Evolutionary conservation across 1,284 basidiomycete genomes (phyloP), one percentile per base, ranked within the genome.

Genomic region (Xanthoconium separans): DNA sequence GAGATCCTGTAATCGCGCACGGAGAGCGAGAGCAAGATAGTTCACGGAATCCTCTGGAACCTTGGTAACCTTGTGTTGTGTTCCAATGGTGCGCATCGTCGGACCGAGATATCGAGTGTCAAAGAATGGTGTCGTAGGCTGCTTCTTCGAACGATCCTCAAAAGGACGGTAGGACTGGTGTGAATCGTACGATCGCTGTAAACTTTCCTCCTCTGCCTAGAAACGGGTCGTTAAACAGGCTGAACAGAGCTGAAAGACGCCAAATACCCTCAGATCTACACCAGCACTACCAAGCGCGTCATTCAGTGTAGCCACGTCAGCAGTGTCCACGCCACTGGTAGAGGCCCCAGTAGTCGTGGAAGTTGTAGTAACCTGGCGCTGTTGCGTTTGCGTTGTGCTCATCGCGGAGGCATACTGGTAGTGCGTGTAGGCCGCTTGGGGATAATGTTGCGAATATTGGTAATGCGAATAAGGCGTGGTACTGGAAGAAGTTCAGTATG

Each of bases 241-340:
- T 31, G 10, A 8, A 8, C 8, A 45, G 13, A 42, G 41, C 12
- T 31, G 15, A 50, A 39, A 5, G 10, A 33, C 24, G 37, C 30
- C 36, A 22, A 77, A 58, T 62, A 89, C 89, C 65, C 87, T 75
- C 36, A 92, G 73, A 73, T 93, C 90, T 8, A 93, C 87, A 15
- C 90, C 90, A 13, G 89, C 89, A 63, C 87, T 90, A 6, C 89
- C 90, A 4, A 92, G 71, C 2, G 89, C 90, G 65, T 93, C 90
- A 54, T 90, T 92, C 44, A 93, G 65, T 6, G 85, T 88, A 11
- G 87, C 81, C 37, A 90, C 80, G 63, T 91, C 89, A 2, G 84
- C 72, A 4, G 81, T 85, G 58, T 88, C 85, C 48, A 78, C 71
- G 24, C 66, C 69, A 31, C 69, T 67, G 29, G 61, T 66, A 31